A percentile compares a stretch with the other conserved stretches of the same genome.
These are phyloP conservation scores for Pseudogymnoascus sp. DNA, from an alignment of 2,329 filamentous ascomycete genomes.

Conservation along the genomic window DNA sequence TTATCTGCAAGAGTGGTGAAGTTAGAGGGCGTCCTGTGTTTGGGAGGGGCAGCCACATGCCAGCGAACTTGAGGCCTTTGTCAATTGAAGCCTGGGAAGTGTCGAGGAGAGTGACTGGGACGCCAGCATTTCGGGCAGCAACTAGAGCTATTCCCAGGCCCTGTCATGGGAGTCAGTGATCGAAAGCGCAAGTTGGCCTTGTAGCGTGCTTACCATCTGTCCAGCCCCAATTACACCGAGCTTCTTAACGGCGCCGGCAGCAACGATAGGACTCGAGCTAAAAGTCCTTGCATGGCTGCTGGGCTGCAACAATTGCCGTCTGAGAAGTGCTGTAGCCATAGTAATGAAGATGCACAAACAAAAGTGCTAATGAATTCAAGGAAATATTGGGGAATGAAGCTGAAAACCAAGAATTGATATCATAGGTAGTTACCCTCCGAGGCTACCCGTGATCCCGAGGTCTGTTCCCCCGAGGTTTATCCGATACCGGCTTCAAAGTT, in stretches of 20 bases:
- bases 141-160: conserved; percentile 93
- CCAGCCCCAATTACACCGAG: conserved; percentile 90
- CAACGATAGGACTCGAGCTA: conserved; percentile 54
- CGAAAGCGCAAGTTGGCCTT: background rate
- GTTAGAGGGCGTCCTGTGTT: background rate
- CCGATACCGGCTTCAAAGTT: background rate
- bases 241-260: conserved; percentile 68
- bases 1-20: conserved; percentile 53
- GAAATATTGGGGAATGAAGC: conserved; percentile 6
- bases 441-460: conserved; percentile 5
- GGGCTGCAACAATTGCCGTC: conserved; percentile 19
- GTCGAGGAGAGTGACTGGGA: conserved; percentile 83
- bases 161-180: conserved; percentile 40
- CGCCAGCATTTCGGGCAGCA: conserved; percentile 71
- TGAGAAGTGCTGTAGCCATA: conserved; percentile 23
- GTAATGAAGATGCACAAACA: conserved; percentile 12
- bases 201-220: conserved; percentile 67
- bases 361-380: background rate
- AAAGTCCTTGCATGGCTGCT: conserved; percentile 43
- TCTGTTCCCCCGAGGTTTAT: background rate
- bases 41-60: conserved; percentile 35
- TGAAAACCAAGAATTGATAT: background rate
- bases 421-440: background rate
- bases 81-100: conserved; percentile 74
- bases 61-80: conserved; percentile 83